Evolutionary conservation across 176 grass and related monocot genomes (phyloP).

Genomic region (Zea luxurians): DNA sequence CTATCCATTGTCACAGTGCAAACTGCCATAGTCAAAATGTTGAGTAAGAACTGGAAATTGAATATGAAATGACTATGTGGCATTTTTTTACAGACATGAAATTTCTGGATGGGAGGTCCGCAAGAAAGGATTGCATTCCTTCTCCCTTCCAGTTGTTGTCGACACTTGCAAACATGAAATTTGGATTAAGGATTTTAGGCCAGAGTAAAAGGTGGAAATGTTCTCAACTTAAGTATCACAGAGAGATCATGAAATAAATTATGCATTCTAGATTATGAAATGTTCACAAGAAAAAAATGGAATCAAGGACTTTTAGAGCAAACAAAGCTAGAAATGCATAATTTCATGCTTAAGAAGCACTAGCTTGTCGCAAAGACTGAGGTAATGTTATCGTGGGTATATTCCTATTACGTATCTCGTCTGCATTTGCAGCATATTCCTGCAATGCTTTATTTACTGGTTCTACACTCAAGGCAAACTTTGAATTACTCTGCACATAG

Average conservation of each 20-base stretch:
- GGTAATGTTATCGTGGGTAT: conserved; percentile 76
- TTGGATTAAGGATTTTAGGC: neutral
- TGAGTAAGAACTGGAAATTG: neutral
- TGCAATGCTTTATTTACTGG: conserved; percentile 86
- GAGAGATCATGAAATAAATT: conserved; percentile 10
- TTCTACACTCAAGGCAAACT: conserved; percentile 92
- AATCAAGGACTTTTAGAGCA: conserved; percentile 20
- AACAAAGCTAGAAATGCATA: conserved; percentile 22
- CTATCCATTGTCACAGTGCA: neutral
- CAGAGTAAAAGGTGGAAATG: neutral
- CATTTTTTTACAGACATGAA: neutral
- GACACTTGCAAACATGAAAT: conserved; percentile 57
- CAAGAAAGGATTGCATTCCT: conserved; percentile 94
- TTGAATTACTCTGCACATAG: conserved; percentile 75
- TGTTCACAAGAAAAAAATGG: neutral
- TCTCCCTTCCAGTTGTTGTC: conserved; percentile 83
- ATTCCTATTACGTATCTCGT: conserved; percentile 72
- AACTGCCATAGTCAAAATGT: neutral
- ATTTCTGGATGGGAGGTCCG: conserved; percentile 79
- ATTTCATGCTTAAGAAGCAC: conserved; percentile 25
- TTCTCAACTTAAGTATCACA: conserved; percentile 1
- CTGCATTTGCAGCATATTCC: conserved; percentile 72
- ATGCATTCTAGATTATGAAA: neutral
- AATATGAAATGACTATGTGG: conserved; percentile 25
- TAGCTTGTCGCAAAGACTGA: neutral